Conservation (phyloP, 1,284 basidiomycete species). For the Sanghuangporus sanghuang region DNA sequence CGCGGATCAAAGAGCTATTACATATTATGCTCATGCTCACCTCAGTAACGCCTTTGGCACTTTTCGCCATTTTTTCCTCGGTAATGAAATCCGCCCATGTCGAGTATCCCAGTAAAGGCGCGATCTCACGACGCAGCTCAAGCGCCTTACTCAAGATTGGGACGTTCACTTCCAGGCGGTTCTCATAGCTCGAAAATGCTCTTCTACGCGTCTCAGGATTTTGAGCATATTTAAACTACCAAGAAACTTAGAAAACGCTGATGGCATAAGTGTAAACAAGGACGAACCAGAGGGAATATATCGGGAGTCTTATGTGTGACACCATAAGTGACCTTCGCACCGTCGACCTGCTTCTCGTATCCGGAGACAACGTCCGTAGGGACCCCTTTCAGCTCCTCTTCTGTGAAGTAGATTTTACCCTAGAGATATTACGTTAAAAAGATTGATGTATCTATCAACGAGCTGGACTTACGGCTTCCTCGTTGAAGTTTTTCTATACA, state of each 20-base stretch:
- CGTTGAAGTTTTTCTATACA: conserved; percentile 79
- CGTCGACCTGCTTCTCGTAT: conserved; percentile 58
- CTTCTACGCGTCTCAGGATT: conserved; percentile 61
- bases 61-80: conserved; percentile 83
- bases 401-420: conserved; percentile 60
- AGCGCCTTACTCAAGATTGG: conserved; percentile 63
- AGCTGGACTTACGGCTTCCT: conserved; percentile 57
- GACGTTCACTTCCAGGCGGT: conserved; percentile 61
- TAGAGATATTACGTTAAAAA: no score
- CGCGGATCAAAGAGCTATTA: background rate
- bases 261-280: no score
- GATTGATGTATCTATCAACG: background rate
- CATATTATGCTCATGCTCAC: conserved; percentile 27
- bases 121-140: conserved; percentile 63
- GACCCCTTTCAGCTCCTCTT: conserved; percentile 72
- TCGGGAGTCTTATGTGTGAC: conserved; percentile 73
- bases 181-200: conserved; percentile 64
- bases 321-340: conserved; percentile 53
- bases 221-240: conserved; percentile 78
- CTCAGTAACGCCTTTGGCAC: conserved; percentile 49
- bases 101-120: conserved; percentile 62
- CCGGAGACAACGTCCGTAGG: conserved; percentile 73
- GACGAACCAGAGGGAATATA: conserved; percentile 73
- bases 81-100: conserved; percentile 80
- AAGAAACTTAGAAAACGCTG: no score